Conservation (phyloP, 2,329 filamentous ascomycete species). For the Rachicladosporium sp. region DNA sequence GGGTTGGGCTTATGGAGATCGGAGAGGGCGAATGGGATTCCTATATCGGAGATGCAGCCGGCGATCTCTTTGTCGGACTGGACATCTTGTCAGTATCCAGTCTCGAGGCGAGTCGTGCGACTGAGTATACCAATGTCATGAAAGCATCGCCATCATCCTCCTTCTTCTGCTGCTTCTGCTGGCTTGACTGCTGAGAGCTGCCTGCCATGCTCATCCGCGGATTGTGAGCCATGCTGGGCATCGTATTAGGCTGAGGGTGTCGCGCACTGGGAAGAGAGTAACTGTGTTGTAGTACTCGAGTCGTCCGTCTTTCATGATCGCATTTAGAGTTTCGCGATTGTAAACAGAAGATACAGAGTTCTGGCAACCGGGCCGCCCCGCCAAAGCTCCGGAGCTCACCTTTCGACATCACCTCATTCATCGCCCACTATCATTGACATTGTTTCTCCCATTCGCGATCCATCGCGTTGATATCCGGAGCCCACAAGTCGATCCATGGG, state of each 20-base stretch:
- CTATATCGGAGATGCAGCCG: conserved; percentile 93
- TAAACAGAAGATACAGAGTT: too few species aligned
- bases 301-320: not conserved
- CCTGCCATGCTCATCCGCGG: conserved; percentile 40
- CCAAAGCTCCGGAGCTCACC: too few species aligned
- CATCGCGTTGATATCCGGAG: too few species aligned
- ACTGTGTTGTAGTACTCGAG: not conserved
- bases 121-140: conserved; percentile 34
- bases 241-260: conserved; percentile 3
- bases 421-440: too few species aligned
- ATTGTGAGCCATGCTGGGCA: conserved; percentile 36
- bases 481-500: too few species aligned
- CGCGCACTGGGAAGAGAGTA: not conserved
- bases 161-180: conserved; percentile 26
- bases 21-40: conserved; percentile 71
- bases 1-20: conserved; percentile 92
- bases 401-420: too few species aligned
- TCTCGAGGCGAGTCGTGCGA: not conserved
- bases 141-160: conserved; percentile 37
- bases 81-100: conserved; percentile 2
- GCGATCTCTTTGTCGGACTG: conserved; percentile 70
- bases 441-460: too few species aligned
- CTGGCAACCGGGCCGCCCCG: too few species aligned
- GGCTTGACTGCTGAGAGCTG: conserved; percentile 22
- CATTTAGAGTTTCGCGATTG: not conserved